Evolutionary conservation across 805 yeast species (phyloP), one percentile per base, ranked within the genome.

Genomic region (Pichia cabralensis): DNA sequence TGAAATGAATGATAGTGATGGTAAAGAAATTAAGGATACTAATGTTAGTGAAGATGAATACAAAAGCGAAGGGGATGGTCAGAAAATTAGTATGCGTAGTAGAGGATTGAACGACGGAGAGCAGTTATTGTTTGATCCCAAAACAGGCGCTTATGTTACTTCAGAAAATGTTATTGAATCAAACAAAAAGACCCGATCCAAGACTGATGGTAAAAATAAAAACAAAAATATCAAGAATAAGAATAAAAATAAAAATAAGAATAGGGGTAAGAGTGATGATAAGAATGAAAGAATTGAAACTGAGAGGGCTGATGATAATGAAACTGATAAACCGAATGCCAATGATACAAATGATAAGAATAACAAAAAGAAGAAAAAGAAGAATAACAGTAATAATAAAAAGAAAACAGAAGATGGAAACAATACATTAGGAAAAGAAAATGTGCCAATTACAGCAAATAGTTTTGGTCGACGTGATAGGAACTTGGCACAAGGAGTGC

Each of bases 181-280:
- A n/a, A n/a, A n/a, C n/a, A n/a, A n/a, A n/a, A n/a, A n/a, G n/a
- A n/a, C n/a, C n/a, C n/a, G n/a, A n/a, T n/a, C n/a, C n/a, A n/a
- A n/a, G n/a, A n/a, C n/a, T 8, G n/a, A 13, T 6, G 12, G 6
- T 14, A 33, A 20, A 21, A 13, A 8, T 26, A 13, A 12, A 1
- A 34, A 34, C 6, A 22, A 17, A 10, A 29, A 20, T 9, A 12
- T 9, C 4, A 22, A 18, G 10, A 28, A 28, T 8, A 13, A 16
- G 3, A 25, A 26, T 14, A 14, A 39, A 59, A 55, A 39, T 71
- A 75, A 36, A 52, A 58, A 15, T 10, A 14, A 3, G 7, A 24
- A 22, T 6, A 22, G 11, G 14, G 25, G 19, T 12, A 22, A 21
- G 4, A 17, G 16, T 20, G 25, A 13, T 6, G 13, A 22, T 17